These are phyloP conservation scores for Cutaneotrichosporon cutaneum DNA, from an alignment of 1,284 basidiomycete species.

Conservation along the genomic window DNA sequence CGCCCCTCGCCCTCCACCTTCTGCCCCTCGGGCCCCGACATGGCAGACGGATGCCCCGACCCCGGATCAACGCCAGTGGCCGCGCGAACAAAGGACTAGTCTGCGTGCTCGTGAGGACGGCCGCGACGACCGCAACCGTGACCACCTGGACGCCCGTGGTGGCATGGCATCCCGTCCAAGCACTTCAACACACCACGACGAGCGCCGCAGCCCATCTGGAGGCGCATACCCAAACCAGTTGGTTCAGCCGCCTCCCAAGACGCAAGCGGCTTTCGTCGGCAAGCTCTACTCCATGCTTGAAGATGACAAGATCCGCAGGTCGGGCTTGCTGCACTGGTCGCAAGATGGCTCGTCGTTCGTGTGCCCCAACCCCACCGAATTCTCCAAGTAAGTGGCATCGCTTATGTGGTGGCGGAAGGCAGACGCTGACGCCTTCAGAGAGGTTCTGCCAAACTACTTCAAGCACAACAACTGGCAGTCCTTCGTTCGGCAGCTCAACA, in stretches of 20 bases:
- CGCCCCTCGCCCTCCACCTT: background rate
- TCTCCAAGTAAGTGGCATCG: conserved; percentile 45
- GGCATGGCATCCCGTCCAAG: background rate
- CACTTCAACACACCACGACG: background rate
- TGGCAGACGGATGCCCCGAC: conserved; percentile 16
- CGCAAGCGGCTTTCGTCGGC: conserved; percentile 52
- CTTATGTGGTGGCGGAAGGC: background rate
- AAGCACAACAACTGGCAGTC: conserved; percentile 56
- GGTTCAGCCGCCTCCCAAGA: conserved; percentile 40
- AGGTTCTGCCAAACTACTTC: conserved; percentile 53
- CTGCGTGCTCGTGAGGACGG: background rate
- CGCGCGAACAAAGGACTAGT: background rate
- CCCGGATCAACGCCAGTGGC: conserved; percentile 6
- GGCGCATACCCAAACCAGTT: conserved; percentile 16
- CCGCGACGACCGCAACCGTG: conserved; percentile 2
- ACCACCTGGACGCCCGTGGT: conserved; percentile 11
- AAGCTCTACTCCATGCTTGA: conserved; percentile 54
- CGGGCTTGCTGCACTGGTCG: conserved; percentile 52
- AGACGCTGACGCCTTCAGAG: conserved; percentile 28
- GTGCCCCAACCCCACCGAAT: conserved; percentile 53
- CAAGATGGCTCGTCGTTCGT: conserved; percentile 52
- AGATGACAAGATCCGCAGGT: conserved; percentile 46
- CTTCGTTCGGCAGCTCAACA: conserved; percentile 55
- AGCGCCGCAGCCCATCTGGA: conserved; percentile 6
- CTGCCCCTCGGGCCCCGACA: conserved; percentile 7